Base-by-base conservation (phyloP, 768 basidiomycete species). In the Dendrothele bispora region DNA sequence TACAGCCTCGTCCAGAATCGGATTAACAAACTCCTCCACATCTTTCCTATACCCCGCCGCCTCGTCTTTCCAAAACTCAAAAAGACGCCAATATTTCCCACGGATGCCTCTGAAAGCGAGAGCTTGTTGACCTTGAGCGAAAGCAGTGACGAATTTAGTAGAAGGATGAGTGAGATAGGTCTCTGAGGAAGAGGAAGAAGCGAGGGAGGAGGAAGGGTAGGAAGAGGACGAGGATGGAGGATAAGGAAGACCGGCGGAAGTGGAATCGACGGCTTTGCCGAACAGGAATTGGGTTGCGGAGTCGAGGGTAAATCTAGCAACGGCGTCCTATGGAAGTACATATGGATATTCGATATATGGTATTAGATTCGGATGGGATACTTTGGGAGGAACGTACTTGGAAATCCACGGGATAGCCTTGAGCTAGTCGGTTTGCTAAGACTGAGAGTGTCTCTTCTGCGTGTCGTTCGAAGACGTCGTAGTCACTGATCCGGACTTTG, bases 261-360 rank as follows among this genome's bases (percentile, higher is more conserved):
- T 74, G 4, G 75, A 76, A 32, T 59, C 59, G 12, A 81, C 72
- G 39, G 74, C 65, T 25, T 73, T 61, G 24, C 71, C 75, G 51
- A 83, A 82, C 24, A 83, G 71, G 53, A 82, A 84, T 37, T 80
- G 75, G 0, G 80, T 74, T 1, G 79, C 80, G 0, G 78, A 74
- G 59, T 83, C 82, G 41, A 83, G 64, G 0, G 82, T 83, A 60
- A 82, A 84, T 2, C 80, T 72, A 0, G 73, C 72, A 2, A 74
- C 71, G 46, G 78, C 66, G 45, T 82, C 80, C 76, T 80, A 44
- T 28, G 15, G 24, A 39, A 27, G 17, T 3, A 24, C 5, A 34
- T 30, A 26, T 6, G 15, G 7, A 7, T 5, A 42, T 26, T 35
- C 35, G 28, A 12, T 14, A 45, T 3, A 10, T 32, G n/a, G 32